Conservation (phyloP, 345 rosid species). For the thale cress (Arabidopsis thaliana) region DNA sequence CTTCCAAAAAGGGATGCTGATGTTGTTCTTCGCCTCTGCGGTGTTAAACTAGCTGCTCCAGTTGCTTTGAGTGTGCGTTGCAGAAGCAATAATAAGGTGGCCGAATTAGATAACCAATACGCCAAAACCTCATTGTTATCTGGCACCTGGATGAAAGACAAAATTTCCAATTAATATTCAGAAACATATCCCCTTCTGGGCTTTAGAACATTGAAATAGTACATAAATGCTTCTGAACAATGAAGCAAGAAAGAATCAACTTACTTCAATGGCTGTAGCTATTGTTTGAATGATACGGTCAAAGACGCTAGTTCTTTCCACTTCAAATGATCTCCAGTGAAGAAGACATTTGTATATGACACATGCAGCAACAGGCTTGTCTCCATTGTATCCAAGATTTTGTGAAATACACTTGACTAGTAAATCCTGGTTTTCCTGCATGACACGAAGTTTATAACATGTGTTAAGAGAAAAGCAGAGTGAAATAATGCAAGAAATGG, state of each 20-base stretch:
- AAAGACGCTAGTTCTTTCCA: constrained; percentile 89
- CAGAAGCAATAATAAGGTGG: constrained; percentile 80
- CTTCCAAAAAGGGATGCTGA: constrained; percentile 95
- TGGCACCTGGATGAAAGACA: constrained; percentile 62
- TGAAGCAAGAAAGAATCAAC: constrained; percentile 23
- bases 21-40: constrained; percentile 90
- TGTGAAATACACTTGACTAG: constrained; percentile 88
- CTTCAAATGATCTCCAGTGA: constrained; percentile 99
- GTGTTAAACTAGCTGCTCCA: constrained; percentile 98
- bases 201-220: constrained; percentile 1
- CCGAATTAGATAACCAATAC: constrained; percentile 96
- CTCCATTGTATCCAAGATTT: constrained; percentile 88
- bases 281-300: constrained; percentile 96
- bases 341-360: constrained; percentile 91
- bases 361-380: constrained; percentile 96
- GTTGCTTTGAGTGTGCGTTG: constrained; percentile 97
- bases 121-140: constrained; percentile 83
- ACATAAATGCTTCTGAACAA: constrained; percentile 4
- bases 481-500: constrained; percentile 6
- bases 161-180: constrained; percentile 21
- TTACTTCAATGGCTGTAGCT: constrained; percentile 88
- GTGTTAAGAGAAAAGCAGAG: constrained; percentile 19
- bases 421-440: constrained; percentile 93
- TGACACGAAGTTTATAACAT: constrained; percentile 32
- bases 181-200: constrained; percentile 1